These are phyloP conservation scores for Dryadomyces quercus-mongolicae DNA, from an alignment of 2,329 filamentous ascomycete genomes.

Conservation along the genomic window DNA sequence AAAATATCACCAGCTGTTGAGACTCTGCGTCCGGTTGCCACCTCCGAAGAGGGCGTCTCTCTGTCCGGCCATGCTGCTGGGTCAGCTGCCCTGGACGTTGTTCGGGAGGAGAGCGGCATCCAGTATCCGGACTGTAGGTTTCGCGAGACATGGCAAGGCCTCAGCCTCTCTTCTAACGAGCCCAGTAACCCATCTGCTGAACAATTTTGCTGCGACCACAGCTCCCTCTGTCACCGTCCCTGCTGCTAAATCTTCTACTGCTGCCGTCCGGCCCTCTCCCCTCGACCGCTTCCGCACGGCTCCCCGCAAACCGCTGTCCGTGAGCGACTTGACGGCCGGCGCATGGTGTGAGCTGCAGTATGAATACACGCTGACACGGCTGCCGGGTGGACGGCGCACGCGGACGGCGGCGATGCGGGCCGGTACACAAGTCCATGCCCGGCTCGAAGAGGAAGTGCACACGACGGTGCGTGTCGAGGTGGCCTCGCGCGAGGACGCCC, in stretches of 20 bases:
- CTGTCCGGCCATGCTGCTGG: no score
- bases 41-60: no score
- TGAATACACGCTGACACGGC: conserved; percentile 69
- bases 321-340: conserved; percentile 78
- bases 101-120: conserved; percentile 14
- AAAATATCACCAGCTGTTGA: no score
- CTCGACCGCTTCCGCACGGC: conserved; percentile 67
- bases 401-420: conserved; percentile 73
- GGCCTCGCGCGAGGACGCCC: conserved; percentile 64
- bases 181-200: not conserved
- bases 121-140: conserved; percentile 42
- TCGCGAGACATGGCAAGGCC: no score
- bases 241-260: no score
- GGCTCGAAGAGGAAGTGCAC: conserved; percentile 77
- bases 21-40: no score
- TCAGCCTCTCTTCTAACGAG: not conserved
- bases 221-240: not conserved
- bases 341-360: conserved; percentile 97
- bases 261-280: conserved; percentile 33
- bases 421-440: conserved; percentile 68
- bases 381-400: conserved; percentile 58
- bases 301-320: conserved; percentile 68
- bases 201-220: not conserved
- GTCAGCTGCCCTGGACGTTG: not conserved
- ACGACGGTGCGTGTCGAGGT: conserved; percentile 62